Conservation (phyloP, 1,284 basidiomycete genomes). For the Rhodotorula sp. region DNA sequence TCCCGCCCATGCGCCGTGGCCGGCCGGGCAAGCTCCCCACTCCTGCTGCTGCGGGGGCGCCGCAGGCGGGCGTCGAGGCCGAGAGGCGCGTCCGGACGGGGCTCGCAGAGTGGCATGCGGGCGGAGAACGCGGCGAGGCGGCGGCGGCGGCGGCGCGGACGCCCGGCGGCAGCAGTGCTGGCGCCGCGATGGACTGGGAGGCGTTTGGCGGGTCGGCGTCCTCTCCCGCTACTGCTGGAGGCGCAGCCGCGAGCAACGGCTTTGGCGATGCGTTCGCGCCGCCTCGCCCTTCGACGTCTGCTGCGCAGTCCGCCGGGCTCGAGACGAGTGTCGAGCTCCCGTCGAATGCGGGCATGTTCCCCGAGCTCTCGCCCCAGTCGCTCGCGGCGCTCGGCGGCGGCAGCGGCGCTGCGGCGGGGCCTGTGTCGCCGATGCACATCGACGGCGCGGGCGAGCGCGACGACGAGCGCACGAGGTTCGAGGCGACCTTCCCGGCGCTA, state of each 20-base stretch:
- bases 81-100: slow-evolving; percentile 13
- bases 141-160: background rate
- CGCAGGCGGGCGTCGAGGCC: background rate
- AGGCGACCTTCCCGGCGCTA: slow-evolving; percentile 30
- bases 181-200: slow-evolving; percentile 3
- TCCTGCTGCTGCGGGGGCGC: background rate
- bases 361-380: slow-evolving; percentile 3
- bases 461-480: slow-evolving; percentile 28
- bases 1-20: slow-evolving; percentile 52
- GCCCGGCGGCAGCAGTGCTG: background rate
- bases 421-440: background rate
- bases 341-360: slow-evolving; percentile 26
- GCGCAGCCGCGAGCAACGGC: background rate
- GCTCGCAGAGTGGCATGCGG: slow-evolving; percentile 2
- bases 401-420: too few relatives aligned
- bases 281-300: background rate
- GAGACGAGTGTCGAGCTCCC: slow-evolving; percentile 20
- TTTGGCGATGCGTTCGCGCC: slow-evolving; percentile 31
- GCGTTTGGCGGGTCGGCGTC: background rate
- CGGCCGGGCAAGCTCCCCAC: slow-evolving; percentile 45
- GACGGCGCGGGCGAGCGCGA: slow-evolving; percentile 1
- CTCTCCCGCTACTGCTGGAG: background rate
- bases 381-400: too few relatives aligned
- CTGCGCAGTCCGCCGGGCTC: background rate
- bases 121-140: background rate